A percentile compares a stretch with the other conserved stretches of the same genome.
Evolutionary conservation across 1,139 yeast species (phyloP).

Genomic region (Candida gigantensis): DNA sequence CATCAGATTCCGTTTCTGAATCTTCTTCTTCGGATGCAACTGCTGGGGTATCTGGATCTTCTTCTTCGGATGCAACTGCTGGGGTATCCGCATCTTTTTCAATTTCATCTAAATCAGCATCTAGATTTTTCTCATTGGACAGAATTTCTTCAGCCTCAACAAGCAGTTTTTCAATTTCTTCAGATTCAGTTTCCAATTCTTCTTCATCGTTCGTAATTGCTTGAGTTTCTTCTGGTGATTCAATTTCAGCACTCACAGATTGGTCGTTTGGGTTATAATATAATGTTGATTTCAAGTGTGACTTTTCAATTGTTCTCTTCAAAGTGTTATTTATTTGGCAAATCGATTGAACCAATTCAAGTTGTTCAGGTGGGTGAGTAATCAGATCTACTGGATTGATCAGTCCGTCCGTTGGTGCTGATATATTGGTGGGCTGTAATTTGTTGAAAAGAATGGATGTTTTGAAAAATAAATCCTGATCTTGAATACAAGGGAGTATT

Average conservation of each 20-base stretch:
- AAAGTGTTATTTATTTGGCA: constrained; percentile 7
- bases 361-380: neutral
- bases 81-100: no score
- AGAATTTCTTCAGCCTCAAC: no score
- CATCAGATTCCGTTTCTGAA: neutral
- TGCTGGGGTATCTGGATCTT: neutral
- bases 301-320: constrained; percentile 2
- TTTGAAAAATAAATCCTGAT: constrained; percentile 4
- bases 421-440: constrained; percentile 3
- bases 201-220: no score
- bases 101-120: no score
- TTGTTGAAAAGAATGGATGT: constrained; percentile 8
- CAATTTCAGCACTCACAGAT: neutral
- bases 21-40: neutral
- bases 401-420: neutral
- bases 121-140: no score
- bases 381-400: neutral
- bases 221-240: no score
- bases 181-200: no score
- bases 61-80: neutral
- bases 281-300: constrained; percentile 7
- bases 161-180: no score
- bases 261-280: no score
- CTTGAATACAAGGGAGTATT: constrained; percentile 2
- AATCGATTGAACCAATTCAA: constrained; percentile 7